These are phyloP conservation scores for Scorias spongiosa DNA, from an alignment of 2,329 filamentous ascomycete species.

Conservation along the genomic window DNA sequence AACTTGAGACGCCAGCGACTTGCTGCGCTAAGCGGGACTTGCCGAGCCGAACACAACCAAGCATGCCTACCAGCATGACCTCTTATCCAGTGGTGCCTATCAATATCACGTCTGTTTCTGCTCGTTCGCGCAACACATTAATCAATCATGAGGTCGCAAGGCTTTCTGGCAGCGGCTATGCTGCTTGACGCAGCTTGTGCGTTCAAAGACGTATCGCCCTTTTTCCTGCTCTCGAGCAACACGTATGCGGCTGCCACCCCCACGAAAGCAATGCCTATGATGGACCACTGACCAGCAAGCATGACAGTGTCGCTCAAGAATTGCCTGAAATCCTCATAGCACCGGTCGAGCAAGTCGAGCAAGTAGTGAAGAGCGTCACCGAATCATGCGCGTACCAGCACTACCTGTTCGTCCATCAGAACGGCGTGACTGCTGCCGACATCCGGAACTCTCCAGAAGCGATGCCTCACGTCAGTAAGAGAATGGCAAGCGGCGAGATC, in stretches of 20 bases:
- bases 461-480: slow-evolving; percentile 39
- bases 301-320: slow-evolving; percentile 7
- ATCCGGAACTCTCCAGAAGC: slow-evolving; percentile 36
- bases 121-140: no score
- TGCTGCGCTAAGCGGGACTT: no score
- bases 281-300: background rate
- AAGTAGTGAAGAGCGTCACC: background rate
- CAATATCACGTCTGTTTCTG: no score
- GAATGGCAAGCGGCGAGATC: slow-evolving; percentile 33
- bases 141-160: slow-evolving; percentile 29
- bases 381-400: slow-evolving; percentile 19
- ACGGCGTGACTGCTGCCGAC: slow-evolving; percentile 56
- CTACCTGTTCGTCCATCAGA: slow-evolving; percentile 68
- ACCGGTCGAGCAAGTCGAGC: slow-evolving; percentile 26
- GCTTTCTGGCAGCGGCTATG: slow-evolving; percentile 32
- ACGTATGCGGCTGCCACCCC: slow-evolving; percentile 42
- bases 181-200: slow-evolving; percentile 46
- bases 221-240: slow-evolving; percentile 73
- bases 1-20: no score
- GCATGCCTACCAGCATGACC: no score
- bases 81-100: no score
- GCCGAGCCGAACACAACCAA: no score
- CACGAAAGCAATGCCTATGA: background rate
- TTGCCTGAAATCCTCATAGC: slow-evolving; percentile 20
- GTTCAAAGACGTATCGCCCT: slow-evolving; percentile 77